Base-by-base conservation (phyloP, 495 filamentous ascomycete genomes). In the Penicillium mononematosum region DNA sequence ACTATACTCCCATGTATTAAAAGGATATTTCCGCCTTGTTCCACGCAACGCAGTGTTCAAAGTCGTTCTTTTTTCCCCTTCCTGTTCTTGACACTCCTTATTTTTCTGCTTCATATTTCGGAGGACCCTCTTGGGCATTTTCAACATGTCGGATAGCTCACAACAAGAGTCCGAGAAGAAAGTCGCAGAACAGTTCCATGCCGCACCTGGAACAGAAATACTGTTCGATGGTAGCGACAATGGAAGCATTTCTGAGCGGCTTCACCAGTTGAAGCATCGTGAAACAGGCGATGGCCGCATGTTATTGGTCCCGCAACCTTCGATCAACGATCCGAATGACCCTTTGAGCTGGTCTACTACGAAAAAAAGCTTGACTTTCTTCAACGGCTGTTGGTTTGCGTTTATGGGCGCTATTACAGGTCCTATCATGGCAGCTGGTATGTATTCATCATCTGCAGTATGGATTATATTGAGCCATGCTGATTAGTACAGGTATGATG, bases 361-460 rank as follows among this genome's bases (percentile, higher is more conserved):
- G 20, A 59, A 54, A 39, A 59, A 54, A 20, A 45, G 19, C 16
- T 6, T 58, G 16, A 42, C 32, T 0, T 44, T 54, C 12, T 54
- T 59, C 44, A 59, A 59, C 29, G 48, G 55, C 47, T 65, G 14
- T 46, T 80, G 27, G 75, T 81, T 17, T 75, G 75, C 58, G n/a
- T 76, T 20, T 71, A 78, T 53, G 81, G 80, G 72, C 68, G 80
- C 58, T 69, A 56, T 82, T 53, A 80, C 74, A 59, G 80, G 80
- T 61, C 79, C 81, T 45, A 69, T 82, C 10, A 75, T 78, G 10
- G 79, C 79, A 31, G 79, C 72, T 7, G 57, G 57, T 59, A 59
- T 36, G 42, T 43, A n/a, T 47, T 5, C 1, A 39, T 12, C 16
- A 20, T 45, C 17, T 9, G 27, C 12, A 2, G 6, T 16, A 36